A percentile compares a stretch with the other conserved stretches of the same genome.
Evolutionary conservation across 2,329 filamentous ascomycete species (phyloP).

Genomic region (Cladosporium phlei): DNA sequence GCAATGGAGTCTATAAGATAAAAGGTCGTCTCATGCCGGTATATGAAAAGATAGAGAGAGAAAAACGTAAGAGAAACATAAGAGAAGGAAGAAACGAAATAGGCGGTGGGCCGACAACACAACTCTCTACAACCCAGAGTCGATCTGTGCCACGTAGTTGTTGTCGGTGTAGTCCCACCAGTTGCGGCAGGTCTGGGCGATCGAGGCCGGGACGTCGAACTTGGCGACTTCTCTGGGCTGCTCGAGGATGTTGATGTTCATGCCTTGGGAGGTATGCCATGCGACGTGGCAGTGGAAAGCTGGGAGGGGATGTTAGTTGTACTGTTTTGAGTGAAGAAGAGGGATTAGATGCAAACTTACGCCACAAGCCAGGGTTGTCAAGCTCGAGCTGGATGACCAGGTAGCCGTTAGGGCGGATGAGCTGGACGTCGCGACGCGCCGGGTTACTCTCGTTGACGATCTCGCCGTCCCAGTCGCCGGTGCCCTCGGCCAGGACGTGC

Average conservation of each 20-base stretch:
- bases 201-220: conserved; percentile 33
- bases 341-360: too few species aligned
- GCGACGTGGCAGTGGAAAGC: conserved; percentile 37
- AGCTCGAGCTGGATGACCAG: conserved; percentile 40
- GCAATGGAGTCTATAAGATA: too few species aligned
- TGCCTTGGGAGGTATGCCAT: conserved; percentile 22
- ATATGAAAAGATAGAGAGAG: too few species aligned
- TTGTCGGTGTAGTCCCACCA: conserved; percentile 48
- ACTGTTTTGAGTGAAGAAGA: too few species aligned
- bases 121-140: conserved; percentile 45
- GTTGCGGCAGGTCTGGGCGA: conserved; percentile 49
- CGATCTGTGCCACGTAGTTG: conserved; percentile 48
- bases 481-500: conserved; percentile 23
- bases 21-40: too few species aligned
- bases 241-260: conserved; percentile 21
- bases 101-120: too few species aligned
- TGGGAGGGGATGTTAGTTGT: too few species aligned
- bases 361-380: conserved; percentile 50
- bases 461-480: conserved; percentile 23
- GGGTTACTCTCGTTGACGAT: conserved; percentile 27
- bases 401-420: conserved; percentile 23
- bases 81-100: too few species aligned
- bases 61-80: too few species aligned
- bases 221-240: conserved; percentile 14
- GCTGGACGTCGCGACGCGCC: conserved; percentile 26